Percentiles rank a stretch among this genome's conserved stretches.
Conservation (phyloP, 1,139 yeast species). For the Geotrichum australiense region DNA sequence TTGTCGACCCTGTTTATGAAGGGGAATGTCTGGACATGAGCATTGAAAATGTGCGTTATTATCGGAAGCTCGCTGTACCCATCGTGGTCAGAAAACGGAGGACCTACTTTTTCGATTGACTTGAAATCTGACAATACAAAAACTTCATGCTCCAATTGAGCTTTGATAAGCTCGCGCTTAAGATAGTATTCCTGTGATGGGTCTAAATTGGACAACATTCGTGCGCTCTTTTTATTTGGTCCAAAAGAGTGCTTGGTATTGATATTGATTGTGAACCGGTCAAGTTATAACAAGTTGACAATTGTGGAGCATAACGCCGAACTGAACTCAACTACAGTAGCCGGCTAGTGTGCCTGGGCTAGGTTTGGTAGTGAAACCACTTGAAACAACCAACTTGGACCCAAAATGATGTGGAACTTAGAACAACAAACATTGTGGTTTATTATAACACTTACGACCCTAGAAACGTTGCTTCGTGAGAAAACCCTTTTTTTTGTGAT, state of each 20-base stretch:
- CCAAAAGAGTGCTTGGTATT: too few species aligned
- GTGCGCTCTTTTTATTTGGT: not conserved
- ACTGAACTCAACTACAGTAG: not conserved
- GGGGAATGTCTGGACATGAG: slow-evolving; percentile 65
- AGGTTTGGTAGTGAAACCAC: too few species aligned
- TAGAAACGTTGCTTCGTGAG: too few species aligned
- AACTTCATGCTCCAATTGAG: slow-evolving; percentile 57
- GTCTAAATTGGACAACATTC: too few species aligned
- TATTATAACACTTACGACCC: not conserved
- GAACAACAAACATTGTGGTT: too few species aligned
- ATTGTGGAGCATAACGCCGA: not conserved
- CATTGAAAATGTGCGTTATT: slow-evolving; percentile 54
- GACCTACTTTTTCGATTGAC: slow-evolving; percentile 61
- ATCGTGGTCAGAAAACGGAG: slow-evolving; percentile 46
- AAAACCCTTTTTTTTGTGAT: too few species aligned
- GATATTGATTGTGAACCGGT: too few species aligned
- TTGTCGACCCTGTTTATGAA: slow-evolving; percentile 51
- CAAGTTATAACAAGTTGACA: too few species aligned
- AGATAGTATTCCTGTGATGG: slow-evolving; percentile 70
- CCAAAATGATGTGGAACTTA: too few species aligned
- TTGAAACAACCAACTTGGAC: too few species aligned
- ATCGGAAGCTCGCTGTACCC: slow-evolving; percentile 49
- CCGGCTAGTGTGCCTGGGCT: too few species aligned
- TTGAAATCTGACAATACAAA: slow-evolving; percentile 48
- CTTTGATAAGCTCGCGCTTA: slow-evolving; percentile 66